Evolutionary conservation across 108 stramenopile species (phyloP), one percentile per base, ranked within the genome.

Genomic region (Chaetoceros tenuissimus): DNA sequence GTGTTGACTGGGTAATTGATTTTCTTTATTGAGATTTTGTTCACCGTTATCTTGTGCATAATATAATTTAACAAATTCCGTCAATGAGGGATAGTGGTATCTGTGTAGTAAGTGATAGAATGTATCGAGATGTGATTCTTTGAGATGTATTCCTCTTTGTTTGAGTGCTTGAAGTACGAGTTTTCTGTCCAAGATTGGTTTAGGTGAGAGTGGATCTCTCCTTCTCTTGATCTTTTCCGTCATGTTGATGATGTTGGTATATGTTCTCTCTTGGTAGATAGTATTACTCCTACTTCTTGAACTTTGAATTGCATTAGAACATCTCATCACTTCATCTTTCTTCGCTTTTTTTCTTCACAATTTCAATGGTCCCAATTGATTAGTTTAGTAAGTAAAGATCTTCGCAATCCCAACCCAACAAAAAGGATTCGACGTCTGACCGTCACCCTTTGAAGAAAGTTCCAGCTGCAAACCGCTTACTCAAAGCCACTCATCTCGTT

Each of bases 21-120:
- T 22, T 19, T 22, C 53, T 18, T 26, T 22, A 10, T 26, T 63
- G 26, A 34, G 47, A 40, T 48, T 43, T 49, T 22, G 8, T 18
- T 19, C 16, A 46, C n/a, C 51, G 17, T 31, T 29, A 24, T 53
- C 60, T 24, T 48, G 20, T 34, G 20, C 62, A 30, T 76, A 70
- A 48, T 85, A 82, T 28, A 65, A 72, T 27, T 74, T 59, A 17
- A 80, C 80, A 70, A 92, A 87, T 23, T 71, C 62, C 3, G 57
- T 43, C 1, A 92, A 69, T 0, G 73, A 52, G 28, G 84, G 85
- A 68, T 92, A 92, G 24, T 83, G 75, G 23, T 79, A 72, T 55
- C 84, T 74, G 66, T 92, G 90, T 23, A 92, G 61, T 5, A 71
- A 53, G 48, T 84, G 82, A 45, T 92, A 92, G 46, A 92, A 85